A percentile compares a stretch with the other conserved stretches of the same genome.
phyloP scores from a whole-genome alignment of 208 protist genomes.

The Vickermania ingenoplastis region DNA sequence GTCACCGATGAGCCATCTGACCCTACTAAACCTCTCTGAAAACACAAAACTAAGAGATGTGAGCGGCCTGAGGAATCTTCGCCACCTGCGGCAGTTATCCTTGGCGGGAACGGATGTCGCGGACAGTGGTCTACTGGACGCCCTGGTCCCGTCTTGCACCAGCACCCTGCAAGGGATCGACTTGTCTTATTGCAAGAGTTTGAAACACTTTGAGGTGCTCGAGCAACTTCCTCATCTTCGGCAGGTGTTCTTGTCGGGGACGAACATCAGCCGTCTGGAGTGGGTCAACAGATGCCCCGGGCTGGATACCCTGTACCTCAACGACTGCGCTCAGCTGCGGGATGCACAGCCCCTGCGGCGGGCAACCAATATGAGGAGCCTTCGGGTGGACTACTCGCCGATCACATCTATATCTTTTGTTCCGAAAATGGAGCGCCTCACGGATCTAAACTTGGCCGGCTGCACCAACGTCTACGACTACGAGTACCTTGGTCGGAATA shows the following conservation, averaged over 20 bases:
- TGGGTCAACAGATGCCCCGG: neutral
- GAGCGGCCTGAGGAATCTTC: neutral
- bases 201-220: neutral
- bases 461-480: neutral
- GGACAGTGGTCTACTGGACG: neutral
- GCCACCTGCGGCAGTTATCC: neutral
- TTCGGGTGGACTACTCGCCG: neutral
- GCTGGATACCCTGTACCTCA: neutral
- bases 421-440: neutral
- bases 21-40: neutral
- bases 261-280: neutral
- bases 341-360: neutral
- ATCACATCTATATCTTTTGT: neutral
- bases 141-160: neutral
- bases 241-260: neutral
- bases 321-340: neutral
- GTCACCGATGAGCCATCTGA: neutral
- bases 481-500: neutral
- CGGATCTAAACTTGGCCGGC: neutral
- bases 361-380: neutral
- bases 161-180: neutral
- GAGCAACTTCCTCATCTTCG: neutral
- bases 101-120: neutral
- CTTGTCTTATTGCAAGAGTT: neutral
- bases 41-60: neutral